Evolutionary conservation across 352 stramenopile genomes (phyloP), one percentile per base, ranked within the genome.

Genomic region (Halophytophthora polymorphica): DNA sequence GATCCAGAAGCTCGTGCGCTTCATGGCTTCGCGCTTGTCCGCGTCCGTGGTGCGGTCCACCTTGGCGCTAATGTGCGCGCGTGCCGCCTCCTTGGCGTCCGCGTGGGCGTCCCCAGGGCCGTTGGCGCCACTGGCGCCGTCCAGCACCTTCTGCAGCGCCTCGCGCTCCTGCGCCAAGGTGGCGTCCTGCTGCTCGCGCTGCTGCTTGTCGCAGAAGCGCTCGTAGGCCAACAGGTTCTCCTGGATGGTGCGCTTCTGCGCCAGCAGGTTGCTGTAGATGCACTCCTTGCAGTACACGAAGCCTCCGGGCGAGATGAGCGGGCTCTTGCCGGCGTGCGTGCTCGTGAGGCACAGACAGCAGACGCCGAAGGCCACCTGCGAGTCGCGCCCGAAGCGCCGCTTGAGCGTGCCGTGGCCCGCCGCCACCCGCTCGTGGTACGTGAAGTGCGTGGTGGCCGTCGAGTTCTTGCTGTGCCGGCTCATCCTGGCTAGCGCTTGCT

Each of bases 391-490:
- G 44, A 86, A 95, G 38, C 84, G 77, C 17, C 84, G 71, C 61
- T 95, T 95, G 22, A 93, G 54, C 48, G 84, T 95, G 11, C 84
- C 84, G 50, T 95, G 82, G 31, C 78, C 84, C 6, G 80, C 84
- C n/a, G 74, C 74, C 36, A 66, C 53, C 28, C 76, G 73, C 69
- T 95, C 84, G 52, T 73, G 73, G 74, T 95, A 95, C 64, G 84
- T 95, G 57, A 95, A 95, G 72, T 93, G 80, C 48, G 79, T 86
- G 47, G 80, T 84, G 34, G 84, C 80, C 45, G 82, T 95, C 61
- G 81, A 67, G 70, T 95, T 95, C 81, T 95, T 95, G 66, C 81
- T 93, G 68, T 95, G 84, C 35, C 84, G 71, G 42, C 74, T 92
- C 82, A 93, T 91, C 40, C 8, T 54, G 14, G 13, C 22, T 42